phyloP scores from a whole-genome alignment of 1,139 yeast species.

The Arxiozyma heterogenica region DNA sequence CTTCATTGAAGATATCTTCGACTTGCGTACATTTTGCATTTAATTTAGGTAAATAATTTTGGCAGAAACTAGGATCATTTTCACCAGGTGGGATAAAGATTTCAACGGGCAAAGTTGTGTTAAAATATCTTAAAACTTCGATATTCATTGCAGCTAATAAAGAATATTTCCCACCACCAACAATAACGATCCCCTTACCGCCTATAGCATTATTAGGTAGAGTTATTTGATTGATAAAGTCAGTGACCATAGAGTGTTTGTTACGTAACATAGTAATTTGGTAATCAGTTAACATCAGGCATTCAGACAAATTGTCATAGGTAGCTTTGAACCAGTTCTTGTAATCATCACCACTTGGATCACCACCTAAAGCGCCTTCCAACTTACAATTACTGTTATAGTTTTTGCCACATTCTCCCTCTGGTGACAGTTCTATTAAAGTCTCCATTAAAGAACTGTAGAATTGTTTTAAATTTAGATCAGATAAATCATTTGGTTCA shows the following conservation, averaged over 20 bases:
- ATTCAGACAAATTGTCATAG: slow-evolving; percentile 16
- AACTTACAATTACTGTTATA: slow-evolving; percentile 19
- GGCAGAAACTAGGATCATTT: slow-evolving; percentile 43
- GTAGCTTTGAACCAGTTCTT: slow-evolving; percentile 20
- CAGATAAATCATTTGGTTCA: background rate
- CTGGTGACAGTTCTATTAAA: slow-evolving; percentile 30
- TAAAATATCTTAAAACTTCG: slow-evolving; percentile 43
- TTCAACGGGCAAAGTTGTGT: slow-evolving; percentile 51
- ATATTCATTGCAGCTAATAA: slow-evolving; percentile 47
- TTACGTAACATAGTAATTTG: slow-evolving; percentile 38
- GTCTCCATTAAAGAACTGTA: slow-evolving; percentile 29
- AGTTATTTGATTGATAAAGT: slow-evolving; percentile 41
- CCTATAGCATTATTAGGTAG: slow-evolving; percentile 52
- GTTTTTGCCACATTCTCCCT: slow-evolving; percentile 16
- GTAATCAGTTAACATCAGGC: slow-evolving; percentile 36
- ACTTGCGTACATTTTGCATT: slow-evolving; percentile 49
- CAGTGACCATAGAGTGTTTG: slow-evolving; percentile 48
- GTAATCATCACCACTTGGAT: slow-evolving; percentile 32
- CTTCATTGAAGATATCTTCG: slow-evolving; percentile 30
- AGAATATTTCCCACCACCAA: slow-evolving; percentile 53
- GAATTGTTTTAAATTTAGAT: background rate
- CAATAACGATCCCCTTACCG: slow-evolving; percentile 50
- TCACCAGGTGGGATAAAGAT: slow-evolving; percentile 48
- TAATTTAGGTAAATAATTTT: slow-evolving; percentile 39
- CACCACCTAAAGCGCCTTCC: slow-evolving; percentile 19